A percentile compares a stretch with the other conserved stretches of the same genome.
These are phyloP conservation scores for Opeltia flavorubescens DNA, from an alignment of 495 filamentous ascomycete genomes.

Conservation along the genomic window DNA sequence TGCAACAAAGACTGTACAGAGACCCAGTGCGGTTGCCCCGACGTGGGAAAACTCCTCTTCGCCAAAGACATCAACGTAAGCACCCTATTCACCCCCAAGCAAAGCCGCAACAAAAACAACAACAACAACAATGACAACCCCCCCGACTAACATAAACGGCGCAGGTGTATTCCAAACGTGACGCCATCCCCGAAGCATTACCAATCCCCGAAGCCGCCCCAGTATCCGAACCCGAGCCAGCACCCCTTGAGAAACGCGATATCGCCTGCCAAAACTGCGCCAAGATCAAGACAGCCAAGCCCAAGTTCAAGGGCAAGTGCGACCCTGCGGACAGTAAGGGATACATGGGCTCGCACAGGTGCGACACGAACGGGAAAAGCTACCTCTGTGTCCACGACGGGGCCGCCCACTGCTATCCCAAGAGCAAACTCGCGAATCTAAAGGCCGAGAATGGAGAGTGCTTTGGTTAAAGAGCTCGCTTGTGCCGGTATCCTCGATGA, in stretches of 20 bases:
- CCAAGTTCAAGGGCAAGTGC: neutral
- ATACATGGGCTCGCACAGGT: neutral
- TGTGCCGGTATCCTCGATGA: neutral
- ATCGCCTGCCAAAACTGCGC: neutral
- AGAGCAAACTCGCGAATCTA: neutral
- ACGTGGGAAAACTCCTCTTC: neutral
- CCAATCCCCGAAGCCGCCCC: too few species aligned
- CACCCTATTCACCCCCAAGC: neutral
- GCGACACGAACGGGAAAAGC: neutral
- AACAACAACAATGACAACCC: neutral
- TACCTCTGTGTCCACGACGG: neutral
- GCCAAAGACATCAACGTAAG: neutral
- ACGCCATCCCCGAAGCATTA: too few species aligned
- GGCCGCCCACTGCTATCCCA: neutral
- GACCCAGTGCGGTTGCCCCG: neutral
- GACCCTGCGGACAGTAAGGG: neutral
- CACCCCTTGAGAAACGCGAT: neutral
- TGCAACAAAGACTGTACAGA: neutral
- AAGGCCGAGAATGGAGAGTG: constrained; percentile 1
- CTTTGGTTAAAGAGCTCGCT: neutral
- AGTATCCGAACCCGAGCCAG: neutral
- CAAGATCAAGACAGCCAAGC: neutral
- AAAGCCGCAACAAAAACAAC: neutral
- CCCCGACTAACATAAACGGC: neutral
- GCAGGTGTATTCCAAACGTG: too few species aligned